A percentile compares a stretch with the other conserved stretches of the same genome.
These are phyloP conservation scores for Leptodontidium sp. DNA, from an alignment of 2,329 filamentous ascomycete species.

Conservation along the genomic window DNA sequence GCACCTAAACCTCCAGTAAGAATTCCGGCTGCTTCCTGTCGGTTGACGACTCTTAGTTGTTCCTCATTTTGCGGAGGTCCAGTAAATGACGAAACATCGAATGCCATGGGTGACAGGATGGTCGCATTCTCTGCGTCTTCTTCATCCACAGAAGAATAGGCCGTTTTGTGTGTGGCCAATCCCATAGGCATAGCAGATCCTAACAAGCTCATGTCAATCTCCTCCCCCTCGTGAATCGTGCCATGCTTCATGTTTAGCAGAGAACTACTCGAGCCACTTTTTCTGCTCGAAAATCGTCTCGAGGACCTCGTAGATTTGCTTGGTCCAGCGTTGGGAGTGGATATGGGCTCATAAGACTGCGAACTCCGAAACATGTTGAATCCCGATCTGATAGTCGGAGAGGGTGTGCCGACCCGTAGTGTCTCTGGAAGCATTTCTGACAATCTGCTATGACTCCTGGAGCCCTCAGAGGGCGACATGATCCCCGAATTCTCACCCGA, in stretches of 20 bases:
- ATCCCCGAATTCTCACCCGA: conserved; percentile 28
- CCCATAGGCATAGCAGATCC: conserved; percentile 41
- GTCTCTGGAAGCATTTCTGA: conserved; percentile 35
- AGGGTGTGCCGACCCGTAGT: conserved; percentile 36
- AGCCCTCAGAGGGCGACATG: conserved; percentile 18
- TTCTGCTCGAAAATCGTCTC: conserved; percentile 34
- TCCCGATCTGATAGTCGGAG: conserved; percentile 28
- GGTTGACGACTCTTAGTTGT: conserved; percentile 38
- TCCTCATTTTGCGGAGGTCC: conserved; percentile 39
- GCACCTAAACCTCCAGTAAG: conserved; percentile 66
- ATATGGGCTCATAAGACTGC: conserved; percentile 36
- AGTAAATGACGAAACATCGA: conserved; percentile 43
- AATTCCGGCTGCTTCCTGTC: conserved; percentile 58
- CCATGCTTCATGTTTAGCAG: conserved; percentile 31
- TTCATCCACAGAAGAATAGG: conserved; percentile 36
- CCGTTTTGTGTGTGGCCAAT: conserved; percentile 30
- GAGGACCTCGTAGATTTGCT: conserved; percentile 29
- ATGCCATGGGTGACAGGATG: conserved; percentile 33
- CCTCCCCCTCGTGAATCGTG: conserved; percentile 43
- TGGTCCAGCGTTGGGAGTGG: conserved; percentile 27
- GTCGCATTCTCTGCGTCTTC: conserved; percentile 35
- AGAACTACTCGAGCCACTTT: conserved; percentile 34
- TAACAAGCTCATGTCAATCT: conserved; percentile 43
- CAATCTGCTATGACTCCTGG: conserved; percentile 26
- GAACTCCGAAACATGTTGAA: conserved; percentile 39